Base-by-base conservation (phyloP, 2,329 filamentous ascomycete species). In the Corinectria fuckeliana region DNA sequence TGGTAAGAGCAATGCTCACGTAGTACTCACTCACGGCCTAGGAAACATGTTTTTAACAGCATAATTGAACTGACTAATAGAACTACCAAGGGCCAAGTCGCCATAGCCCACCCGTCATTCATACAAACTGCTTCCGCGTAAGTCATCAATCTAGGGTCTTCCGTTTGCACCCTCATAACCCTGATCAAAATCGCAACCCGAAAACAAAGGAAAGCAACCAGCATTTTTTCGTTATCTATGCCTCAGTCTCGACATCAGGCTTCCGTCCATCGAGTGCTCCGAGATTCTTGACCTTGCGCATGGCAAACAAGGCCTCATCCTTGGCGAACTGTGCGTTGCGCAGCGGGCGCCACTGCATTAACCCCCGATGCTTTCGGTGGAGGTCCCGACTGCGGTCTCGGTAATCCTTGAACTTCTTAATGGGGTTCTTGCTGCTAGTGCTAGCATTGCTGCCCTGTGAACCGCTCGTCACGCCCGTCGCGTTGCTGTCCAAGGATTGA, bases 261-360 rank as follows among this genome's bases (percentile, higher is more conserved):
- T 94, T 89, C 61, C 94, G 83, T 1, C 94, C 94, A 38, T 88
- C 87, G 71, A 98, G 76, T 30, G 88, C 89, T 9, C 95, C 83
- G 72, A 91, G 88, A 70, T 91, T 90, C 75, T 89, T 91, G 55
- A 96, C 78, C 74, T 91, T 91, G 42, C 88, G 82, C 5, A 93
- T 76, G 0, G 91, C 92, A 77, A 89, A 93, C 69, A 90, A 89
- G 1, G 91, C 87, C 80, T 98, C 91, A 69, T 97, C 84, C 77
- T 95, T 96, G 41, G 89, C 93, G 74, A 97, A 98, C 66, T 88
- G 87, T 20, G 87, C 81, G 72, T 97, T 97, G 38, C 94, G 84
- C 73, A 93, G 91, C 0, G 94, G 93, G 71, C 88, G 91, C 93
- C 93, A 98, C 75, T 98, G 94, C 92, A 97, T 96, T 72, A 97